Percentiles rank a stretch among this genome's conserved stretches.
phyloP scores from a whole-genome alignment of 2,329 filamentous ascomycete species.

The Intubia oerlemansii region DNA sequence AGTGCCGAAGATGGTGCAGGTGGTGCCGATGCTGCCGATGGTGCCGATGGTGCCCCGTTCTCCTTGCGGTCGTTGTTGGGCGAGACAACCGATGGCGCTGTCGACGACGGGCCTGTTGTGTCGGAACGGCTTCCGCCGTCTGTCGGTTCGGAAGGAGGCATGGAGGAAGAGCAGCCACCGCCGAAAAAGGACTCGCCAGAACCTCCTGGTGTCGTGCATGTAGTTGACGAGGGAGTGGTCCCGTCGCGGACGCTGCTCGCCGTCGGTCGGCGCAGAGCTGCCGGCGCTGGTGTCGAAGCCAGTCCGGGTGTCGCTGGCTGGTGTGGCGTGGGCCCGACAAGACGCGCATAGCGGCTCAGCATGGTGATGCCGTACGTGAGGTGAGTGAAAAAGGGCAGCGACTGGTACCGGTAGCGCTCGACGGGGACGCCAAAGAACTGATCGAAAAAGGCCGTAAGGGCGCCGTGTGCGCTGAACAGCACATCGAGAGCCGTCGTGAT shows the following conservation, averaged over 20 bases:
- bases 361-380: slow-evolving; percentile 28
- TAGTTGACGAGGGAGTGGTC: neutral
- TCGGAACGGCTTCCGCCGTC: too few species aligned
- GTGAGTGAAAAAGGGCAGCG: slow-evolving; percentile 15
- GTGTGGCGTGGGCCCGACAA: slow-evolving; percentile 14
- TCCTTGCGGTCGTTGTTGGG: neutral
- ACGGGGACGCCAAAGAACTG: slow-evolving; percentile 23
- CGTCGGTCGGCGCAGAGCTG: neutral
- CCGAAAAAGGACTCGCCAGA: too few species aligned
- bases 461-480: slow-evolving; percentile 25
- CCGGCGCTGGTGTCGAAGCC: too few species aligned
- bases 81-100: neutral
- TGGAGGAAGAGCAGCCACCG: too few species aligned
- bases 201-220: too few species aligned
- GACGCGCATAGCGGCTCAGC: slow-evolving; percentile 27
- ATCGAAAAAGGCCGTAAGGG: slow-evolving; percentile 27
- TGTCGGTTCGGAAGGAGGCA: too few species aligned
- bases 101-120: neutral
- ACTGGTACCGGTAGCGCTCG: slow-evolving; percentile 16
- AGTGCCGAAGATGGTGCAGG: neutral
- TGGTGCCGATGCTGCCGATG: too few species aligned
- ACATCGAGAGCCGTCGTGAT: slow-evolving; percentile 22
- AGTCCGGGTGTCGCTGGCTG: too few species aligned
- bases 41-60: too few species aligned
- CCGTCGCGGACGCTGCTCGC: neutral